A percentile compares a stretch with the other conserved stretches of the same genome.
phyloP scores from a whole-genome alignment of 1,284 basidiomycete species.

The Melampsora larici-populina region DNA sequence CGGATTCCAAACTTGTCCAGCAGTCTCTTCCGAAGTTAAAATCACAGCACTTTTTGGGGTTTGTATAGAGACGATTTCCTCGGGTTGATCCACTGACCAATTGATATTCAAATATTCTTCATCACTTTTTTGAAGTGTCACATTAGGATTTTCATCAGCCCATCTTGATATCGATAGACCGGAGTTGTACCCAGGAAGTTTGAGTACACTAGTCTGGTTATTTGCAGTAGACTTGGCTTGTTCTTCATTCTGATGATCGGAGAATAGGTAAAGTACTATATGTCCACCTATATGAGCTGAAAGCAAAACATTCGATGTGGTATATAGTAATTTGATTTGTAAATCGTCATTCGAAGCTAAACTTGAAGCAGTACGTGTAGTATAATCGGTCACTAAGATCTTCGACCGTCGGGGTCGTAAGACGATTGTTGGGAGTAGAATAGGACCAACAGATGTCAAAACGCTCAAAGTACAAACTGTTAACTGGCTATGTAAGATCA shows the following conservation, averaged over 20 bases:
- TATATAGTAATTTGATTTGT: constrained; percentile 54
- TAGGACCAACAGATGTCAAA: constrained; percentile 58
- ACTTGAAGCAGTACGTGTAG: constrained; percentile 59
- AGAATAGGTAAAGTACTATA: constrained; percentile 68
- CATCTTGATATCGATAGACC: not conserved
- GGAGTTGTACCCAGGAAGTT: constrained; percentile 7
- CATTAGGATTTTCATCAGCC: constrained; percentile 5
- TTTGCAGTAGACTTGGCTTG: constrained; percentile 55
- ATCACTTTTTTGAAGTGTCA: constrained; percentile 62
- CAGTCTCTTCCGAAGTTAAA: constrained; percentile 25
- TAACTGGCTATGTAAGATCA: constrained; percentile 44
- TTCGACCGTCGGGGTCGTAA: constrained; percentile 68
- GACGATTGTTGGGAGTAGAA: constrained; percentile 64
- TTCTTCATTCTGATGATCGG: constrained; percentile 62
- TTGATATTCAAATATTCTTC: constrained; percentile 54
- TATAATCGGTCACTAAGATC: constrained; percentile 66
- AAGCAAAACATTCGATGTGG: constrained; percentile 64
- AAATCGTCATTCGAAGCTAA: constrained; percentile 56
- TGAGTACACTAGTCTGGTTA: constrained; percentile 5
- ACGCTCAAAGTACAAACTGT: constrained; percentile 62
- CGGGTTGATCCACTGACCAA: constrained; percentile 55
- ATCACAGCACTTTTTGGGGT: not conserved
- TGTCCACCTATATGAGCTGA: constrained; percentile 65
- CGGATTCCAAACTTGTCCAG: constrained; percentile 41
- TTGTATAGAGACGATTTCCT: constrained; percentile 49